Percentiles rank a stretch among this genome's conserved stretches.
These are phyloP conservation scores for Serendipita indica DNA, from an alignment of 768 basidiomycete genomes.

Conservation along the genomic window DNA sequence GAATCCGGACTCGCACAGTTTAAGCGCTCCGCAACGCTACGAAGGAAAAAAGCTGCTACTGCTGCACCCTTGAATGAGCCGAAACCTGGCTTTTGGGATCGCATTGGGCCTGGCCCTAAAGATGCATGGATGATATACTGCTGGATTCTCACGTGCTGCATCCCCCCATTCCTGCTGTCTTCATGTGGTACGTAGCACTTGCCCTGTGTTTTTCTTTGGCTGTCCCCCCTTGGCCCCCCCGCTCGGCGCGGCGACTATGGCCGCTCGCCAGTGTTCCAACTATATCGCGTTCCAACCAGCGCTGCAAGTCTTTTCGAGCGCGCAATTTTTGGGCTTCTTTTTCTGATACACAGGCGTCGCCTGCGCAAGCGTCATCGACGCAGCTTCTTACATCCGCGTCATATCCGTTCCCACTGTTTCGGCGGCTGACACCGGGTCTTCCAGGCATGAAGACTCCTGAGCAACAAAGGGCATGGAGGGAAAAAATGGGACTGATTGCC, in stretches of 20 bases:
- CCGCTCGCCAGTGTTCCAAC: too few relatives aligned
- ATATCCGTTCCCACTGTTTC: constrained; percentile 3
- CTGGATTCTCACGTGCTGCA: constrained; percentile 62
- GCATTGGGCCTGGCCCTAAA: constrained; percentile 73
- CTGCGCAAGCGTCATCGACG: too few relatives aligned
- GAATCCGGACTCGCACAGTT: constrained; percentile 90
- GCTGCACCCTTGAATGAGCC: constrained; percentile 27
- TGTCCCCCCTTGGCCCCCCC: neutral
- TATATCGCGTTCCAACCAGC: too few relatives aligned
- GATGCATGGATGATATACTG: constrained; percentile 95
- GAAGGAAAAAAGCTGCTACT: constrained; percentile 44
- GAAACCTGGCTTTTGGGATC: constrained; percentile 44
- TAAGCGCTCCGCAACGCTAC: constrained; percentile 67
- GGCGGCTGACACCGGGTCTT: constrained; percentile 8
- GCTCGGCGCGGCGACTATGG: neutral
- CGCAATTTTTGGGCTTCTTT: too few relatives aligned
- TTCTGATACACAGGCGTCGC: too few relatives aligned
- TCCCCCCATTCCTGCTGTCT: constrained; percentile 65
- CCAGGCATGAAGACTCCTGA: constrained; percentile 80
- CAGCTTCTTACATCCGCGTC: too few relatives aligned
- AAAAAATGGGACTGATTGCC: constrained; percentile 86
- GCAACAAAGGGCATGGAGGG: constrained; percentile 92
- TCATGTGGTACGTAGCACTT: constrained; percentile 52
- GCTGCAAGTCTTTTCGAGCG: too few relatives aligned
- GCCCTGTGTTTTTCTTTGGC: neutral